Evolutionary conservation across 768 basidiomycete species (phyloP).

Genomic region (Vararia minispora): DNA sequence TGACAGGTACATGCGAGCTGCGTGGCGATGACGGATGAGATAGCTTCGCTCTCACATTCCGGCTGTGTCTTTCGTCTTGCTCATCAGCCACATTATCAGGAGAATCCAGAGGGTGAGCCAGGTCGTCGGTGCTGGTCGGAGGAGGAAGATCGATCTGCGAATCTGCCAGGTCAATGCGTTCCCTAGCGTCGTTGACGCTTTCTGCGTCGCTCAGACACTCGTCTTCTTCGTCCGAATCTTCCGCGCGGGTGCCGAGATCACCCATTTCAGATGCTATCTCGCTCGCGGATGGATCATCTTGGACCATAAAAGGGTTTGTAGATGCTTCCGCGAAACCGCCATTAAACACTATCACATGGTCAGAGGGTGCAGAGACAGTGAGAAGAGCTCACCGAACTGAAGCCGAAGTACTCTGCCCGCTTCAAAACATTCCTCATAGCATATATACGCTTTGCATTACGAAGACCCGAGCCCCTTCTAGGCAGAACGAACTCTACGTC

Average conservation of each 20-base stretch:
- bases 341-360: conserved; percentile 45
- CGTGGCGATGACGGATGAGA: conserved; percentile 31
- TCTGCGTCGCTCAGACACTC: conserved; percentile 25
- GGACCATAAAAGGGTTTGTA: conserved; percentile 18
- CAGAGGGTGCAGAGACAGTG: background rate
- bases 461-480: conserved; percentile 25
- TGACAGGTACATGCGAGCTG: conserved; percentile 9
- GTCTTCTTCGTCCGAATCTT: conserved; percentile 46
- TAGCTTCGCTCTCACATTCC: conserved; percentile 23
- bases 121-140: background rate
- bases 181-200: conserved; percentile 20
- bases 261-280: conserved; percentile 40
- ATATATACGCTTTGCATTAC: conserved; percentile 39
- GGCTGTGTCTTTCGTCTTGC: conserved; percentile 6
- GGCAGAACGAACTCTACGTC: conserved; percentile 78
- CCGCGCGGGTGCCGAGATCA: conserved; percentile 23
- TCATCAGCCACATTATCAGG: conserved; percentile 10
- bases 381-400: conserved; percentile 34
- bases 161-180: conserved; percentile 10
- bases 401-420: conserved; percentile 69
- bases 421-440: conserved; percentile 58
- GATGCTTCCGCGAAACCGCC: conserved; percentile 59
- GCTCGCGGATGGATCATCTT: conserved; percentile 8
- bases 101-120: too few species aligned
- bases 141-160: conserved; percentile 1